These are phyloP conservation scores for Sphagnum magellanicum DNA, from an alignment of 228 moss, liverwort and hornwort genomes.

Conservation along the genomic window DNA sequence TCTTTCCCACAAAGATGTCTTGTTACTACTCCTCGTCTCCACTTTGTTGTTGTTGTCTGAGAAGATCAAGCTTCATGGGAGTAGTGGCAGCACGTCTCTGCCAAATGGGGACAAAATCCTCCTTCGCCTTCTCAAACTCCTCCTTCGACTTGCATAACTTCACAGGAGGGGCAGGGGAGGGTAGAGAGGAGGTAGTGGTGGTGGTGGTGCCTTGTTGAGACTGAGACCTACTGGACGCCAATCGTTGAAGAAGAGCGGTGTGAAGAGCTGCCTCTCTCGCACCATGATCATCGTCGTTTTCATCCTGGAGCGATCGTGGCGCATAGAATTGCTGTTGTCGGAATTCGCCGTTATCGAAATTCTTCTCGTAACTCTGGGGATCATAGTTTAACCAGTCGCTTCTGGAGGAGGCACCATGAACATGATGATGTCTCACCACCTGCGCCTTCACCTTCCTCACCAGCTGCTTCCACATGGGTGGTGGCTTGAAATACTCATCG, in stretches of 20 bases:
- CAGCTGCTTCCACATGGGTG: conserved; percentile 53
- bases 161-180: conserved; percentile 27
- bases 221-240: conserved; percentile 19
- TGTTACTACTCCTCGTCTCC: conserved; percentile 7
- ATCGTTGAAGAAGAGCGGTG: conserved; percentile 31
- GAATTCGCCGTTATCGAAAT: conserved; percentile 50
- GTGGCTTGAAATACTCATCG: conserved; percentile 52
- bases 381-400: conserved; percentile 48
- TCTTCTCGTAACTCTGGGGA: conserved; percentile 50
- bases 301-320: background rate
- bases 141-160: conserved; percentile 22
- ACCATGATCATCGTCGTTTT: conserved; percentile 17
- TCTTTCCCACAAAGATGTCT: background rate
- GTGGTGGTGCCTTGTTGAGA: background rate
- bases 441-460: conserved; percentile 45
- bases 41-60: conserved; percentile 21
- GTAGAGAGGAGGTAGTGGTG: conserved; percentile 1
- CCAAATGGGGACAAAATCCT: conserved; percentile 50
- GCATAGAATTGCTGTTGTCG: conserved; percentile 10
- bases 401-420: conserved; percentile 3
- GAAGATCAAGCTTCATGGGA: conserved; percentile 29
- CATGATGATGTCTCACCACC: conserved; percentile 15
- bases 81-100: conserved; percentile 35
- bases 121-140: conserved; percentile 30
- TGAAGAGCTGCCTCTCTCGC: conserved; percentile 33